Evolutionary conservation across 129 eudicot species (phyloP).

Genomic region (Pittosporum tobira): DNA sequence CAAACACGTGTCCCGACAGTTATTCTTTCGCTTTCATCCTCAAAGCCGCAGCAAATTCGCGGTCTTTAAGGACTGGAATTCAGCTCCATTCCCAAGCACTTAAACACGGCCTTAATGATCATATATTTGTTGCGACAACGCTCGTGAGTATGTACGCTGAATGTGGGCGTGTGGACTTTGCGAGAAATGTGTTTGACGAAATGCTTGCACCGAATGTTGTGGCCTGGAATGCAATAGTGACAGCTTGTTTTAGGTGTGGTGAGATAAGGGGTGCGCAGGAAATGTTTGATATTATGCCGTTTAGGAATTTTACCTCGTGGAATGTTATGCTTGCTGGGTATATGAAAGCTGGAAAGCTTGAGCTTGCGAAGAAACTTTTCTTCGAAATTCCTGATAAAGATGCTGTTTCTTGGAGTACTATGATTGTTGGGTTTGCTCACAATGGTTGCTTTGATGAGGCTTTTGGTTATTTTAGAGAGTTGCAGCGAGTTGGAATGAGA

Average conservation of each 20-base stretch:
- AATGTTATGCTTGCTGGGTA: slow-evolving; percentile 16
- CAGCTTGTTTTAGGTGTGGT: slow-evolving; percentile 5
- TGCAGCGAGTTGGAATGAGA: slow-evolving; percentile 2
- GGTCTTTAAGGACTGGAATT: slow-evolving; percentile 1
- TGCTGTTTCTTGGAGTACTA: slow-evolving; percentile 13
- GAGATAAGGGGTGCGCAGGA: not conserved
- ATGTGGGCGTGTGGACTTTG: not conserved
- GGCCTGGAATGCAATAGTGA: slow-evolving; percentile 10
- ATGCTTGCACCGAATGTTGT: slow-evolving; percentile 10
- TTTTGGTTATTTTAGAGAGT: slow-evolving; percentile 14
- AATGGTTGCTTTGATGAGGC: slow-evolving; percentile 4
- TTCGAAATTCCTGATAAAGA: slow-evolving; percentile 4
- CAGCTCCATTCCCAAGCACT: not conserved
- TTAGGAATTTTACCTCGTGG: slow-evolving; percentile 3
- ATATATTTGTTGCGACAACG: slow-evolving; percentile 5
- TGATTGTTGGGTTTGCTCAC: slow-evolving; percentile 13
- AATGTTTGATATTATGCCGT: slow-evolving; percentile 3
- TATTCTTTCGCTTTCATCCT: slow-evolving; percentile 6
- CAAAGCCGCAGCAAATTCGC: not conserved
- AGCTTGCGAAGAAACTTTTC: slow-evolving; percentile 4
- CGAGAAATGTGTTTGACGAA: slow-evolving; percentile 7
- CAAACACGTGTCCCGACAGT: not conserved
- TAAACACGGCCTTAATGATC: not conserved
- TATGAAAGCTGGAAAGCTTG: slow-evolving; percentile 8
- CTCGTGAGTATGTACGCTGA: slow-evolving; percentile 7